Base-by-base conservation (phyloP, 2,329 filamentous ascomycete species). In the Pyrenophora graminea region DNA sequence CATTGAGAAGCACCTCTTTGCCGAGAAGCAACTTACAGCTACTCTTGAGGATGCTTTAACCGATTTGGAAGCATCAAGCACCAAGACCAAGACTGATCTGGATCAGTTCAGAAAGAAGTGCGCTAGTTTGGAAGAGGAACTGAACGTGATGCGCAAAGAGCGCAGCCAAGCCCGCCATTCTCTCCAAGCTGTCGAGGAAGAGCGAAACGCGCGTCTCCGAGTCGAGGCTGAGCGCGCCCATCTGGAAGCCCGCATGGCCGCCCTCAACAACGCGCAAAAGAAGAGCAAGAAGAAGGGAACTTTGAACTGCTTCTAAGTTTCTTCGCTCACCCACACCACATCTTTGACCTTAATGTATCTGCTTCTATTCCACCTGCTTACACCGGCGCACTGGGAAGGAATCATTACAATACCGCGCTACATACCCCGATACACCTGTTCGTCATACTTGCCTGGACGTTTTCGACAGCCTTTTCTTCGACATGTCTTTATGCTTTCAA, bases 281-380 rank as follows among this genome's bases (percentile, higher is more conserved):
- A 94, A 95, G 56, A 96, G 93, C 83, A 92, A 95, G 76, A 92
- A 95, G 76, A 96, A 96, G 83, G 86, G 88, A 67, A 92, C 89
- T 62, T 82, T 99, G 75, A 97, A 97, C 80, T 99, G 94, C 83
- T 99, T 99, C 81, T 97, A 91, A 60, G 32, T 43, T 42, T 38
- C 36, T 45, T 21, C 23, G 42, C 48, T 19, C 23, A 41, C 18
- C 32, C 46, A 34, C 58, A 45, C 53, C 33, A 51, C 19, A 50
- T 36, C 45, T 46, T 57, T 57, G 48, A 49, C 40, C 45, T 53
- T 53, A 39, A 41, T 61, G 58, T 62, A 61, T 48, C 40, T 53
- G 39, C 51, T 58, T 60, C 48, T 56, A 58, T 56, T 51, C 56
- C 53, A 62, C 53, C 48, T 59, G 51, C 53, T 56, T 60, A 51